Conservation (phyloP, 306 rosid genomes). For the Sechiopsis laciniata region DNA sequence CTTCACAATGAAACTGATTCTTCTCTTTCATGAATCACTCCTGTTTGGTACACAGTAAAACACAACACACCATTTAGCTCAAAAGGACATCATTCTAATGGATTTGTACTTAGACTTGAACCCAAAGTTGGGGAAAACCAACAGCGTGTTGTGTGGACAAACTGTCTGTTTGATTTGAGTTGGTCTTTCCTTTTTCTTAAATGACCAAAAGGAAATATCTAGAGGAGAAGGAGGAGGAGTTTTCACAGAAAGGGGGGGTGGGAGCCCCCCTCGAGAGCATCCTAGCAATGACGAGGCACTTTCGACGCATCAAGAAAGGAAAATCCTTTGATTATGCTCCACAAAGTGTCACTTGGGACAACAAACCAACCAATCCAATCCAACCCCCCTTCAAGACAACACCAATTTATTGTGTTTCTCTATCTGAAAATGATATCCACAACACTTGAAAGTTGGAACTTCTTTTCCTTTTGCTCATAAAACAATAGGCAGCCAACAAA, state of each 20-base stretch:
- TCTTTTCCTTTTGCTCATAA: constrained; percentile 16
- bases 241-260: background rate
- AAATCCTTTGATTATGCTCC: constrained; percentile 15
- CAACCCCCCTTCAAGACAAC: background rate
- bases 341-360: constrained; percentile 18
- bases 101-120: background rate
- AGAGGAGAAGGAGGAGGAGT: background rate
- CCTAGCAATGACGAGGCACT: constrained; percentile 17
- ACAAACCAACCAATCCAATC: constrained; percentile 6
- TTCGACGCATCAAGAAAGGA: constrained; percentile 13
- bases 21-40: background rate
- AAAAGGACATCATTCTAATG: background rate
- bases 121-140: background rate
- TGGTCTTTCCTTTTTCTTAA: background rate
- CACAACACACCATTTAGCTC: background rate
- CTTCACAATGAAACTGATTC: background rate
- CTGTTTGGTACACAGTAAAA: background rate
- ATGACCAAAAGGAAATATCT: constrained; percentile 5
- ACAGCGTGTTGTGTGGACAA: background rate
- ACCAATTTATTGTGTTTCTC: constrained; percentile 11
- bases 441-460: constrained; percentile 5
- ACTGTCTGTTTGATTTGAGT: constrained; percentile 6
- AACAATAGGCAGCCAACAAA: constrained; percentile 13
- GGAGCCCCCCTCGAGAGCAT: background rate
- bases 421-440: constrained; percentile 14